phyloP scores from a whole-genome alignment of 805 yeast genomes.

The Saturnispora saitoi region DNA sequence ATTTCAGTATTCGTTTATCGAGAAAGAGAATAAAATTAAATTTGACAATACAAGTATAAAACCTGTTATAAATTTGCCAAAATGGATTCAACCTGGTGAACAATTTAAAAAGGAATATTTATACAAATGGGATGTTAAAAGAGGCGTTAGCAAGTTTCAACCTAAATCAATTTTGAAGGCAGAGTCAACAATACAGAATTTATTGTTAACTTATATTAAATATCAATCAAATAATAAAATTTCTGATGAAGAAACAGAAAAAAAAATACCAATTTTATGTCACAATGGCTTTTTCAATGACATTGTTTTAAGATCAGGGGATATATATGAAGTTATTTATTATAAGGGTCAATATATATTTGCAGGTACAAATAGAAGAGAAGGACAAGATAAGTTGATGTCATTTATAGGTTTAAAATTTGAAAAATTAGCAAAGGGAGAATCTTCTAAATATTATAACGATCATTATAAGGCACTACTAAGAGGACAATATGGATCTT shows the following conservation, averaged over 20 bases:
- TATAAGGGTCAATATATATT: constrained; percentile 10
- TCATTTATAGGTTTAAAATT: constrained; percentile 15
- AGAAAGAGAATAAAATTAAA: not conserved
- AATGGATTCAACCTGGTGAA: constrained; percentile 1
- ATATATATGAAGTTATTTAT: constrained; percentile 9
- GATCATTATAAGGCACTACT: constrained; percentile 12
- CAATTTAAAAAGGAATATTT: not conserved
- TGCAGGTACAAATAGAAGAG: constrained; percentile 10
- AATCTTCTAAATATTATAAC: constrained; percentile 4
- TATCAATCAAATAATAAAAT: constrained; percentile 2
- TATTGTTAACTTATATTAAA: constrained; percentile 7
- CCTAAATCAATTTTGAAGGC: not conserved
- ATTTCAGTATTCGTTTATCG: not conserved
- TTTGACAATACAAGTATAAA: not conserved
- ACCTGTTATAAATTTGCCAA: not conserved
- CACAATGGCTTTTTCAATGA: constrained; percentile 14
- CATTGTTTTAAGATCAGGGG: constrained; percentile 1
- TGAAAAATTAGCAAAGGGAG: constrained; percentile 10
- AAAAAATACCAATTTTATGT: constrained; percentile 4
- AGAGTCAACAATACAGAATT: constrained; percentile 5
- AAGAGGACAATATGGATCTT: constrained; percentile 9
- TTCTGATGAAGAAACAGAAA: not conserved
- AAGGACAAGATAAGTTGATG: constrained; percentile 2
- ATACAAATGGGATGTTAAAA: not conserved
- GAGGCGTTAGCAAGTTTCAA: constrained; percentile 1